phyloP scores from a whole-genome alignment of 2,329 filamentous ascomycete species.

The Clarireedia homoeocarpa region DNA sequence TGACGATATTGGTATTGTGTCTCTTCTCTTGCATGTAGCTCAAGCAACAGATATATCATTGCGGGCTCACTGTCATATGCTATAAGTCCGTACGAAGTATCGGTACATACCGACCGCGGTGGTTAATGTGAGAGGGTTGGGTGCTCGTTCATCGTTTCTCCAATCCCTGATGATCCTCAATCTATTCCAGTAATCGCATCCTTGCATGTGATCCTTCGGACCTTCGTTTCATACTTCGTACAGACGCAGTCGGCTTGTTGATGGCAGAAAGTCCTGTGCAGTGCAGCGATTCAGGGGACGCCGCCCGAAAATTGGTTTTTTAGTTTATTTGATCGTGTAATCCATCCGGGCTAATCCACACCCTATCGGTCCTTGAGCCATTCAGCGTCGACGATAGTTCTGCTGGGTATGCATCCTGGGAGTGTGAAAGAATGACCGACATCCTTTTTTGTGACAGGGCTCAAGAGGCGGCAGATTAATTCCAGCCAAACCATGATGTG shows the following conservation, averaged over 20 bases:
- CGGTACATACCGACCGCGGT: not conserved
- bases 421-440: not conserved
- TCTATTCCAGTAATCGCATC: slow-evolving; percentile 16
- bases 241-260: slow-evolving; percentile 13
- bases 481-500: not conserved
- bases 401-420: not conserved
- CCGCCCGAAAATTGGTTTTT: not conserved
- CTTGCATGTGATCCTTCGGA: slow-evolving; percentile 21
- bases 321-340: slow-evolving; percentile 12
- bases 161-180: slow-evolving; percentile 6
- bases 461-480: not conserved
- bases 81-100: not conserved
- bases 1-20: not conserved
- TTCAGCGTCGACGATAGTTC: not conserved
- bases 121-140: not conserved
- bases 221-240: slow-evolving; percentile 25
- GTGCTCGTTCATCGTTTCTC: not conserved
- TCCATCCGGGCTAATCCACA: slow-evolving; percentile 11
- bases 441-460: not conserved
- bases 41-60: too few species aligned
- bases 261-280: not conserved
- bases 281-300: not conserved
- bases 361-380: not conserved
- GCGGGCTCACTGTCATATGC: too few species aligned
- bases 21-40: not conserved